Evolutionary conservation across 2,329 filamentous ascomycete genomes (phyloP).

Genomic region (Fusarium sp.): DNA sequence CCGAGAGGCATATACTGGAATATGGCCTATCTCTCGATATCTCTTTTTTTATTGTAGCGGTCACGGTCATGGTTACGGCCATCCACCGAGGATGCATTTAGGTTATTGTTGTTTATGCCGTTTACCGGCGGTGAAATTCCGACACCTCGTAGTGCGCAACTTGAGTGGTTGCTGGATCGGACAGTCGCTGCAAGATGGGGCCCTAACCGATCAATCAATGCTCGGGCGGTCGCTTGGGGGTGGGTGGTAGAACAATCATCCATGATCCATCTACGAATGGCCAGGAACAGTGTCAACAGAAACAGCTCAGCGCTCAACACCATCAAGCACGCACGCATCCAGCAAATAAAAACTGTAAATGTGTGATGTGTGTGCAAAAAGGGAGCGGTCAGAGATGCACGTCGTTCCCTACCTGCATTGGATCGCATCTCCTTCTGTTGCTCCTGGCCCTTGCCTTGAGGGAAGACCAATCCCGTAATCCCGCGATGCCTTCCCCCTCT

Average conservation of each 20-base stretch:
- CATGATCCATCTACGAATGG: constrained; percentile 10
- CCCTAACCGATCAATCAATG: constrained; percentile 30
- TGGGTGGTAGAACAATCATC: constrained; percentile 27
- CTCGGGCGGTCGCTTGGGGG: constrained; percentile 19
- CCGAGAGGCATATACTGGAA: not conserved
- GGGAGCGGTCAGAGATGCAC: constrained; percentile 38
- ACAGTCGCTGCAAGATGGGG: constrained; percentile 30
- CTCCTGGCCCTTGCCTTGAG: constrained; percentile 16
- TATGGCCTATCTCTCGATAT: not conserved
- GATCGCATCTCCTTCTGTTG: constrained; percentile 27
- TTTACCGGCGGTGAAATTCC: constrained; percentile 35
- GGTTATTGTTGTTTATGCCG: constrained; percentile 27
- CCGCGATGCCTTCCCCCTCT: constrained; percentile 19
- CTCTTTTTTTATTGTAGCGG: not conserved
- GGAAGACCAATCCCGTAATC: constrained; percentile 28
- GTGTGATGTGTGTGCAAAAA: constrained; percentile 18
- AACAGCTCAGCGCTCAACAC: constrained; percentile 14
- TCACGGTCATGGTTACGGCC: constrained; percentile 2
- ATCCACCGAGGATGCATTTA: constrained; percentile 19
- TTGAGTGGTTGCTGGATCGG: constrained; percentile 32
- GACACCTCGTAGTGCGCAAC: constrained; percentile 14
- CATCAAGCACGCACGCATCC: constrained; percentile 22
- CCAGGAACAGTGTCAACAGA: not conserved
- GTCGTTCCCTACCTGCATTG: constrained; percentile 31
- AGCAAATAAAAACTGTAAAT: constrained; percentile 30